phyloP scores from a whole-genome alignment of 495 filamentous ascomycete species.

The Peziza echinospora region DNA sequence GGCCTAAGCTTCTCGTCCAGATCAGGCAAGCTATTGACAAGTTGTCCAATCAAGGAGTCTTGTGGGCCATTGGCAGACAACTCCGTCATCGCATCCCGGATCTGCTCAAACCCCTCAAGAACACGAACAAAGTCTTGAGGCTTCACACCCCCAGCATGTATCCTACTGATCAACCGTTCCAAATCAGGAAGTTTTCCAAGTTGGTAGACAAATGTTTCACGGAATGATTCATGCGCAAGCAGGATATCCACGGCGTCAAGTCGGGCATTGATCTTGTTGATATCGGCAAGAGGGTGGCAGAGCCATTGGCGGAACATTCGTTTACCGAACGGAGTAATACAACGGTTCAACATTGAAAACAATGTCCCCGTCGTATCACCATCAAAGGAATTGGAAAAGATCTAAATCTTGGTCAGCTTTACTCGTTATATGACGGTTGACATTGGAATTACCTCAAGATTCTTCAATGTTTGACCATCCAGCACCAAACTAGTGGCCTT shows the following conservation, averaged over 20 bases:
- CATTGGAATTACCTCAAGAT: slow-evolving; percentile 42
- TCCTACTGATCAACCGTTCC: slow-evolving; percentile 79
- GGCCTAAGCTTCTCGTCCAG: slow-evolving; percentile 45
- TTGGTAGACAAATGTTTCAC: slow-evolving; percentile 64
- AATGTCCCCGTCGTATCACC: slow-evolving; percentile 67
- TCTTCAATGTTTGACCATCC: slow-evolving; percentile 91
- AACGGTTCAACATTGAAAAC: slow-evolving; percentile 76
- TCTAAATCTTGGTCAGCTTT: slow-evolving; percentile 14
- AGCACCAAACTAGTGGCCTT: slow-evolving; percentile 83
- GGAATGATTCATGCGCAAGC: slow-evolving; percentile 55
- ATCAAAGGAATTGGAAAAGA: slow-evolving; percentile 87
- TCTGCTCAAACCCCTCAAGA: slow-evolving; percentile 91
- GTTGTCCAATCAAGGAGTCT: slow-evolving; percentile 61
- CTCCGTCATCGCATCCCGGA: slow-evolving; percentile 71
- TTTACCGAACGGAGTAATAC: slow-evolving; percentile 93
- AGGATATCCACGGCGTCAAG: slow-evolving; percentile 87
- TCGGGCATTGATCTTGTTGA: slow-evolving; percentile 73
- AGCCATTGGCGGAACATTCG: slow-evolving; percentile 94
- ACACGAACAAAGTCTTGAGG: slow-evolving; percentile 84
- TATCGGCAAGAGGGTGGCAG: slow-evolving; percentile 80
- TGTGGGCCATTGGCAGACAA: slow-evolving; percentile 46
- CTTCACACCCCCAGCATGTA: slow-evolving; percentile 76
- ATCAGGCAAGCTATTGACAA: slow-evolving; percentile 70
- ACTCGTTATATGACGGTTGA: neutral
- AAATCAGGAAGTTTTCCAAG: slow-evolving; percentile 83